Conservation (phyloP, 192 early-diverging fungal genomes). For the Blastocladiella britannica region DNA sequence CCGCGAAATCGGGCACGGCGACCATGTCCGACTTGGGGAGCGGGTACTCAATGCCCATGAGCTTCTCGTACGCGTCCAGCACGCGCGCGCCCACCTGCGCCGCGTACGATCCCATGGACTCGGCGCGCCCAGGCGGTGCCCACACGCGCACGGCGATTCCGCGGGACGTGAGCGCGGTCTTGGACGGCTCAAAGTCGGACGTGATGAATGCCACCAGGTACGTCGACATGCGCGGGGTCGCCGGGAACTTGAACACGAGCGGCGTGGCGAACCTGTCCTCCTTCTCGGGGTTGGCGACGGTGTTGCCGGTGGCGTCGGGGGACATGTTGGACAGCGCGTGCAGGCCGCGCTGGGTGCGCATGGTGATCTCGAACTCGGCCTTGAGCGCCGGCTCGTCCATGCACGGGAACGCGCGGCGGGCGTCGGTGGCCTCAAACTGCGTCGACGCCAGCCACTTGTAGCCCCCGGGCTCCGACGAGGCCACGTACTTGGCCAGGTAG, state of each 20-base stretch:
- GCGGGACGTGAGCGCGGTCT: slow-evolving; percentile 11
- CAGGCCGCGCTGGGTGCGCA: slow-evolving; percentile 16
- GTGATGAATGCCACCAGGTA: slow-evolving; percentile 28
- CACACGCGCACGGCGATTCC: slow-evolving; percentile 19
- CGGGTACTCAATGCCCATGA: slow-evolving; percentile 18
- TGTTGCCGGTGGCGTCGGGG: slow-evolving; percentile 9
- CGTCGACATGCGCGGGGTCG: slow-evolving; percentile 1
- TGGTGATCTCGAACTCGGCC: slow-evolving; percentile 24
- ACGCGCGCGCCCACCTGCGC: slow-evolving; percentile 13
- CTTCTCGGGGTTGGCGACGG: slow-evolving; percentile 9
- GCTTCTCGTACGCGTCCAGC: slow-evolving; percentile 11
- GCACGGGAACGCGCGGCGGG: slow-evolving; percentile 15
- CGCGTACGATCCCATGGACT: slow-evolving; percentile 15
- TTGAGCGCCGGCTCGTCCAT: slow-evolving; percentile 28
- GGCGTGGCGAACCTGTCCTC: slow-evolving; percentile 15
- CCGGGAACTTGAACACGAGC: slow-evolving; percentile 10
- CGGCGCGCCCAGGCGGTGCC: slow-evolving; percentile 18
- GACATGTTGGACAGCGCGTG: slow-evolving; percentile 31
- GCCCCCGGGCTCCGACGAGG: neutral
- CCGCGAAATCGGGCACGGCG: slow-evolving; percentile 36
- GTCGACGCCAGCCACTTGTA: slow-evolving; percentile 5
- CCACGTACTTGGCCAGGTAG: slow-evolving; percentile 1
- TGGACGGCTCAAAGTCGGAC: slow-evolving; percentile 22
- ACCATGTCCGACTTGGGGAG: slow-evolving; percentile 32
- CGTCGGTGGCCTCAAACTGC: slow-evolving; percentile 20